Conservation (phyloP, 2,329 filamentous ascomycete genomes). For the Sporothrix variecibatus region DNA sequence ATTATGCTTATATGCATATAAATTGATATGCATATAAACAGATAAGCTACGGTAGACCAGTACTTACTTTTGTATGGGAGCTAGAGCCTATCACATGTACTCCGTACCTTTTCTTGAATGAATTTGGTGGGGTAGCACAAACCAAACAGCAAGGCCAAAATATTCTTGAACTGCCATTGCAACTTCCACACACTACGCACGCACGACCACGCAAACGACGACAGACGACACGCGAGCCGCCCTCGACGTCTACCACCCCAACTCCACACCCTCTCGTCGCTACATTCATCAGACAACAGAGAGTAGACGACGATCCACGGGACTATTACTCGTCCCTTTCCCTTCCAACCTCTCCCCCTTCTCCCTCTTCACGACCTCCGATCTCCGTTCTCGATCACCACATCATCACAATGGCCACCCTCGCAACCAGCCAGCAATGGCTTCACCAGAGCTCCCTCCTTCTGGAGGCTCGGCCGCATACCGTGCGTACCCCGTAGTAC, state of each 20-base stretch:
- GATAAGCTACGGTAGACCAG: not conserved
- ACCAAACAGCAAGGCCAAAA: slow-evolving; percentile 3
- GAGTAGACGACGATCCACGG: not conserved
- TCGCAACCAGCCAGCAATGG: slow-evolving; percentile 85
- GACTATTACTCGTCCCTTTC: not conserved
- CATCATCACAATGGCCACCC: slow-evolving; percentile 68
- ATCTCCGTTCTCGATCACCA: not conserved
- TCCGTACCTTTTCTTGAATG: not conserved
- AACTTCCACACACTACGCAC: not conserved
- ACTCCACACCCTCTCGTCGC: not conserved
- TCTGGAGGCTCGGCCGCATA: slow-evolving; percentile 80
- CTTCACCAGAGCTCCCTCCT: slow-evolving; percentile 84
- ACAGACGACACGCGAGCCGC: slow-evolving; percentile 14
- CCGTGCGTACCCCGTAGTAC: slow-evolving; percentile 57
- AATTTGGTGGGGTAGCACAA: slow-evolving; percentile 15
- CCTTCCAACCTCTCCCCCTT: not conserved
- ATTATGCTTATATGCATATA: not conserved
- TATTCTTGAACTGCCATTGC: not conserved
- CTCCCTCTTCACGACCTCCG: not conserved
- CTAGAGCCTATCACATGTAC: not conserved
- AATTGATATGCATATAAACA: not conserved
- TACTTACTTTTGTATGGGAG: not conserved
- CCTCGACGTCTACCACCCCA: not conserved
- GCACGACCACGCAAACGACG: not conserved
- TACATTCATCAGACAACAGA: not conserved